Evolutionary conservation across 1,284 basidiomycete genomes (phyloP), one percentile per base, ranked within the genome.

Genomic region (Phlebopus sp.): DNA sequence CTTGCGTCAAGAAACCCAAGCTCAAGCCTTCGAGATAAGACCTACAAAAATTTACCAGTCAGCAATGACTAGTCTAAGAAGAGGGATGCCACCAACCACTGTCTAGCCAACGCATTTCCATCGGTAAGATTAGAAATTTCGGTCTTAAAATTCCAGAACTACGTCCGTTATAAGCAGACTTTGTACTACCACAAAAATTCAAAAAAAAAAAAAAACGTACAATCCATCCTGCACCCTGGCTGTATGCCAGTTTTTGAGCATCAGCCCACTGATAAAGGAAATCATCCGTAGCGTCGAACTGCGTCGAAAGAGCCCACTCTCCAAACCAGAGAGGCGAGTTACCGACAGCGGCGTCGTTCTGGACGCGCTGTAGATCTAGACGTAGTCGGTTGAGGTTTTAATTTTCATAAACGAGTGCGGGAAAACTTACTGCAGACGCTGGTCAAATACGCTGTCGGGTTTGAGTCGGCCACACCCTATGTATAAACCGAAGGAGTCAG

Each of bases 91-190:
- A 64, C 69, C 25, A 54, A 84, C 84, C 84, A 87, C 66, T 84
- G 77, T 14, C 79, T 68, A 15, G 75, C 73, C 17, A 74, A 63
- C 50, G 79, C 77, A 72, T 79, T 68, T 3, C 62, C 62, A 10
- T 54, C 51, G 0, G 81, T 78, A 35, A 67, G 44, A 1, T 50
- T 49, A 2, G 81, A 83, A 32, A 68, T 73, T 60, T 89, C 87
- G 11, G 82, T 72, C 57, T 84, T 85, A 69, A 88, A 89, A 64
- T 79, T 88, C 86, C 87, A 90, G 68, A 82, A 89, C 83, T 87
- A 71, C 15, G 4, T 36, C 10, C 18, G 41, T 37, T 27, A 30
- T 36, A 11, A 25, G 30, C 10, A 13, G n/a, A 18, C 18, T 17
- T 6, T 30, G 31, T 32, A 19, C 17, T 17, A 30, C 42, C 37